Conservation (phyloP, 208 protist genomes). For the Leishmania tropica region DNA sequence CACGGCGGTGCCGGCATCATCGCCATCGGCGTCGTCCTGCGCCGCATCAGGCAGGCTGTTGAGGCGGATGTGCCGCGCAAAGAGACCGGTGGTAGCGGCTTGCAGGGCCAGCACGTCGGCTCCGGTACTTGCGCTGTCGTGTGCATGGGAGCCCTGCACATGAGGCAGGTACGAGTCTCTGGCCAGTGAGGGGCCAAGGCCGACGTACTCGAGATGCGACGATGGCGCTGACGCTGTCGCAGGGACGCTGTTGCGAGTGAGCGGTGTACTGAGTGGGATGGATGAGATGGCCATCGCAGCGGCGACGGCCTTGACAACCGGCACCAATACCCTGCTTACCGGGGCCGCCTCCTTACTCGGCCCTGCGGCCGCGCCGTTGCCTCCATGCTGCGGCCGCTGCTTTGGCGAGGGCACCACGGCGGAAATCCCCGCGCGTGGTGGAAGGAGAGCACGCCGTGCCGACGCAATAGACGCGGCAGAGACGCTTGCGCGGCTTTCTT, state of each 20-base stretch:
- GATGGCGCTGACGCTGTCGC: conserved; percentile 1
- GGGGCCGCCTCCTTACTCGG: background rate
- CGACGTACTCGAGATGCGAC: conserved; percentile 27
- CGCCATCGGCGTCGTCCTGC: background rate
- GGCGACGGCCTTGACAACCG: background rate
- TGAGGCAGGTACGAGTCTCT: conserved; percentile 21
- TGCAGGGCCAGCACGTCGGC: conserved; percentile 20
- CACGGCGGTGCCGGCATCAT: too few species aligned
- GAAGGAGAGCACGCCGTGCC: background rate
- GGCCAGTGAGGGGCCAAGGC: conserved; percentile 4
- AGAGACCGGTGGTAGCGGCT: conserved; percentile 26
- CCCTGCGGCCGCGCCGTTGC: background rate
- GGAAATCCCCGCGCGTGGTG: background rate
- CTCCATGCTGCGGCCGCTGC: background rate
- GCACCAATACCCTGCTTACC: background rate
- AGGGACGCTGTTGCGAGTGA: background rate
- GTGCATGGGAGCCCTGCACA: background rate
- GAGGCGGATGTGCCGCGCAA: conserved; percentile 21
- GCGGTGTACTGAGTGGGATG: background rate
- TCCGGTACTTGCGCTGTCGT: background rate
- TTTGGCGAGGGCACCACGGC: background rate
- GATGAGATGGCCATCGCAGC: background rate
- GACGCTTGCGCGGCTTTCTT: background rate
- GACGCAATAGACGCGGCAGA: conserved; percentile 2
- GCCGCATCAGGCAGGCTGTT: background rate